Conservation (phyloP, 1,139 yeast species). For the Candida mesenterica region DNA sequence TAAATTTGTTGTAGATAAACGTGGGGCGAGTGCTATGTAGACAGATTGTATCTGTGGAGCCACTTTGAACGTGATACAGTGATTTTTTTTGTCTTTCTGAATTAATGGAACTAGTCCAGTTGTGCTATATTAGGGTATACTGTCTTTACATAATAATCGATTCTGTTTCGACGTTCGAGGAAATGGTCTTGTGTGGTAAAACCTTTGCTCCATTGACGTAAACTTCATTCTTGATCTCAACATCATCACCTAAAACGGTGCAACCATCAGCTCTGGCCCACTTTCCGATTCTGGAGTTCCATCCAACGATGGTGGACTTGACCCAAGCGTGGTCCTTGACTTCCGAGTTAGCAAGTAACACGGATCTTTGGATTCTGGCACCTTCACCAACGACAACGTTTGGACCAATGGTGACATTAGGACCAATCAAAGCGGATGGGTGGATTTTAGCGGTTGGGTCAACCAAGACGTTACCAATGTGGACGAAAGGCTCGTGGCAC, state of each 20-base stretch:
- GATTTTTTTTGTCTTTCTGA: no score
- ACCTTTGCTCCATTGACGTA: constrained; percentile 99
- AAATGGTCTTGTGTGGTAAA: constrained; percentile 96
- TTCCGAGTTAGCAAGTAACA: constrained; percentile 83
- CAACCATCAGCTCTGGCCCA: constrained; percentile 99
- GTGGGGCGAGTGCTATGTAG: no score
- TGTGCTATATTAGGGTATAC: not conserved
- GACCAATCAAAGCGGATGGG: constrained; percentile 94
- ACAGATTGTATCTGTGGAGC: no score
- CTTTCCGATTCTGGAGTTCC: constrained; percentile 97
- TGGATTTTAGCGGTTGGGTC: constrained; percentile 95
- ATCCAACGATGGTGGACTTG: constrained; percentile 96
- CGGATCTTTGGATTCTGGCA: constrained; percentile 97
- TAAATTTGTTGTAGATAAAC: no score
- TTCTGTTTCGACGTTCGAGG: constrained; percentile 95
- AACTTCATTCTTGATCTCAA: constrained; percentile 95
- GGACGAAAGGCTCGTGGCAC: constrained; percentile 66
- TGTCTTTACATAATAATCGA: constrained; percentile 84
- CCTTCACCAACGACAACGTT: constrained; percentile 96
- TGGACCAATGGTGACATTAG: constrained; percentile 97
- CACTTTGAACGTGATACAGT: not conserved
- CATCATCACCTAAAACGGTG: constrained; percentile 98
- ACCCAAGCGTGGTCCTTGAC: constrained; percentile 98
- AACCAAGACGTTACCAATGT: constrained; percentile 91
- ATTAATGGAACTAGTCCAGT: not conserved